Percentiles rank a stretch among this genome's conserved stretches.
Conservation (phyloP, 345 rosid species). For the Salix purpurea region DNA sequence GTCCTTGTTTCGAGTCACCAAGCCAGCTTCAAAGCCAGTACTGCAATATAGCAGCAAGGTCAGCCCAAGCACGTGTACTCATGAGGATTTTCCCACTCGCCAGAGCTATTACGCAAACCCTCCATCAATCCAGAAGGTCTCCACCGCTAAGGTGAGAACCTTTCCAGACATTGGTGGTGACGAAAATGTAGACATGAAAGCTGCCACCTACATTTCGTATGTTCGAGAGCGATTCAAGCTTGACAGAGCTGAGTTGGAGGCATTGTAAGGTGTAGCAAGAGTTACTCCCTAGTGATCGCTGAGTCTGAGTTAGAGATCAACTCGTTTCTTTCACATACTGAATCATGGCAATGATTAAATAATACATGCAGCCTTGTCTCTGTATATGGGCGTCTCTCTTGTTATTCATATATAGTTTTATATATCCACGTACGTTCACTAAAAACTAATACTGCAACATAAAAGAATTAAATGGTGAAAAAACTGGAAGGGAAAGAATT, state of each 20-base stretch:
- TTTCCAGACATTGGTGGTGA: constrained; percentile 26
- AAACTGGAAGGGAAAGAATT: no score
- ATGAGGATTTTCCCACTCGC: not conserved
- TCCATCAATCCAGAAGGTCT: not conserved
- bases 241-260: constrained; percentile 19
- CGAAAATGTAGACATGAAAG: constrained; percentile 42
- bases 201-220: constrained; percentile 32
- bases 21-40: not conserved
- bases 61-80: not conserved
- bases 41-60: not conserved
- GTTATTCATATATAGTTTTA: not conserved
- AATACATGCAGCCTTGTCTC: not conserved
- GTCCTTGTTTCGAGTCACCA: constrained; percentile 16
- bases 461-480: no score
- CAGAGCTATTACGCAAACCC: not conserved
- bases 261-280: not conserved
- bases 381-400: not conserved
- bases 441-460: no score
- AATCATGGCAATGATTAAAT: not conserved
- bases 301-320: not conserved
- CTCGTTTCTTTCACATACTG: not conserved
- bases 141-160: not conserved
- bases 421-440: not conserved
- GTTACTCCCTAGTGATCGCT: not conserved
- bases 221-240: constrained; percentile 41